These are phyloP conservation scores for Medicago lupulina DNA, from an alignment of 306 rosid genomes.

Conservation along the genomic window DNA sequence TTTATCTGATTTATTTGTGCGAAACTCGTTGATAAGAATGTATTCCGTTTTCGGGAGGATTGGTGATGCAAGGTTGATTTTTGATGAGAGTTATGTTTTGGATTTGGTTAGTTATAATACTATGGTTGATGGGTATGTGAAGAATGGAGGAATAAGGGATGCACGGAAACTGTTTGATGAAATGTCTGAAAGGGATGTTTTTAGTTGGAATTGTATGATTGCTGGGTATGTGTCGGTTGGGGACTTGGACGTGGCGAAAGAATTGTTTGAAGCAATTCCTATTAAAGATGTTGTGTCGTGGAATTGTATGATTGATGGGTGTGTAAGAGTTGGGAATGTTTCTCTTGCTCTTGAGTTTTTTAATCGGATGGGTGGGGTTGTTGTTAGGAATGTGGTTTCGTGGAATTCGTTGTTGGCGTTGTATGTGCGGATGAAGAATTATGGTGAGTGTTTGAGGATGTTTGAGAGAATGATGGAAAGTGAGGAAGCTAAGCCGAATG, in stretches of 20 bases:
- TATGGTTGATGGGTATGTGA: slow-evolving; percentile 65
- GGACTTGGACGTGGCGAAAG: slow-evolving; percentile 54
- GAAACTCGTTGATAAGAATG: slow-evolving; percentile 60
- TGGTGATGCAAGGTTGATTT: slow-evolving; percentile 51
- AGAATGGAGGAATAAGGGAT: slow-evolving; percentile 43
- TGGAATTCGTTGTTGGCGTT: slow-evolving; percentile 70
- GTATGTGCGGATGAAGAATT: slow-evolving; percentile 50
- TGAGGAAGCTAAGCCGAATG: slow-evolving; percentile 60
- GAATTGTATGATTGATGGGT: slow-evolving; percentile 76
- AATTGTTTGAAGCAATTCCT: slow-evolving; percentile 55
- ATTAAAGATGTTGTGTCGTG: slow-evolving; percentile 60
- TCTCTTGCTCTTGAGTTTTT: slow-evolving; percentile 52
- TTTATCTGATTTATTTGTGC: slow-evolving; percentile 52
- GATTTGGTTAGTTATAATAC: slow-evolving; percentile 77
- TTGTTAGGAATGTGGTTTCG: slow-evolving; percentile 53
- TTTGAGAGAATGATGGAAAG: slow-evolving; percentile 58
- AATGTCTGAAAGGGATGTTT: slow-evolving; percentile 58
- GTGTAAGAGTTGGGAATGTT: slow-evolving; percentile 52
- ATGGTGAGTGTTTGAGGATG: slow-evolving; percentile 54
- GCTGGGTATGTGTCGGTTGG: slow-evolving; percentile 56
- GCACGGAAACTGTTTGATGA: slow-evolving; percentile 56
- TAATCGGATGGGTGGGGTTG: slow-evolving; percentile 45
- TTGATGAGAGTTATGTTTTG: slow-evolving; percentile 47
- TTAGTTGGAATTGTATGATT: slow-evolving; percentile 64
- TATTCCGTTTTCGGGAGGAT: slow-evolving; percentile 58